Evolutionary conservation across 768 basidiomycete genomes (phyloP).

Genomic region (Naganishia vaughanmartiniae): DNA sequence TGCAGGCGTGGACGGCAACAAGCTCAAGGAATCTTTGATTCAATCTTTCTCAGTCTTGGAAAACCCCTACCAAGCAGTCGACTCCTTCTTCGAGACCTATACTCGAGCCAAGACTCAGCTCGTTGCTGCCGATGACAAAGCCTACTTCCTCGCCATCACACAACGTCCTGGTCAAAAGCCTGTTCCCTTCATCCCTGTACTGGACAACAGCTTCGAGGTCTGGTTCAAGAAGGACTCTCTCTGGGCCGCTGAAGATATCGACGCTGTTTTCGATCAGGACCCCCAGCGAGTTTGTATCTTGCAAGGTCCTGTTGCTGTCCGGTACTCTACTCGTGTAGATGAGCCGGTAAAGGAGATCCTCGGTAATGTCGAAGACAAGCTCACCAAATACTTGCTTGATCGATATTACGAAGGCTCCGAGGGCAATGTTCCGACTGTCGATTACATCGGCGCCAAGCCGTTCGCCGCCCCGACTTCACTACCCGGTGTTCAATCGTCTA

Average conservation of each 20-base stretch:
- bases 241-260: conserved; percentile 97
- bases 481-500: conserved; percentile 56
- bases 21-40: conserved; percentile 75
- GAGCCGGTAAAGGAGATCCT: conserved; percentile 91
- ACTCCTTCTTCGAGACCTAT: conserved; percentile 80
- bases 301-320: conserved; percentile 92
- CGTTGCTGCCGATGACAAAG: conserved; percentile 86
- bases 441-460: conserved; percentile 71
- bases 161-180: conserved; percentile 98
- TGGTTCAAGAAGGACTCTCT: conserved; percentile 99
- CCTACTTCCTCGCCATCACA: conserved; percentile 91
- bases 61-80: conserved; percentile 66
- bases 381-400: conserved; percentile 74
- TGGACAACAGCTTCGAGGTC: conserved; percentile 88
- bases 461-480: conserved; percentile 52
- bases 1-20: conserved; percentile 76
- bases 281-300: conserved; percentile 97
- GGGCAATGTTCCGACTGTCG: conserved; percentile 70
- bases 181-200: conserved; percentile 93
- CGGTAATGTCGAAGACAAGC: conserved; percentile 75
- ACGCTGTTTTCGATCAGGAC: conserved; percentile 97
- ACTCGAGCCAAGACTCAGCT: conserved; percentile 78
- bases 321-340: conserved; percentile 80
- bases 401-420: conserved; percentile 73
- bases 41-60: conserved; percentile 80